These are phyloP conservation scores for Trametes sp. DNA, from an alignment of 1,284 basidiomycete genomes.

Conservation along the genomic window DNA sequence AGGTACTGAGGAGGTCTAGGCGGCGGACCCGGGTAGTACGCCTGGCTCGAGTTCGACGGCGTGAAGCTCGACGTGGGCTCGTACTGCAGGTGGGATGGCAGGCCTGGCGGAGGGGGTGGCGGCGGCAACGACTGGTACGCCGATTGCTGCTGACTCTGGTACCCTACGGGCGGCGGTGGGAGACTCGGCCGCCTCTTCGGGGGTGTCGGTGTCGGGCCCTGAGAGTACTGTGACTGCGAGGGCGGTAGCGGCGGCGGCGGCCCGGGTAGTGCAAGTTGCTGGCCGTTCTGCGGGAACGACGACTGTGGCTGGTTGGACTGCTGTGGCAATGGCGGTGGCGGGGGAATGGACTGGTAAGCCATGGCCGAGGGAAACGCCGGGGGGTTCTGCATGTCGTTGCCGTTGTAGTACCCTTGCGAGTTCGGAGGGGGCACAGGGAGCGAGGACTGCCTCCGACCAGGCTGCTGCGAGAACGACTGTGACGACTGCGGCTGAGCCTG, in stretches of 20 bases:
- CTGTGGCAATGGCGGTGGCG: constrained; percentile 45
- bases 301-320: constrained; percentile 29
- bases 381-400: constrained; percentile 21
- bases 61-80: constrained; percentile 31
- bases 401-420: constrained; percentile 31
- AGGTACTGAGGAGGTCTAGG: constrained; percentile 46
- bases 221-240: constrained; percentile 35
- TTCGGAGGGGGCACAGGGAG: constrained; percentile 33
- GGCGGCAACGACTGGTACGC: constrained; percentile 49
- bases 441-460: constrained; percentile 29
- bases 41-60: constrained; percentile 32
- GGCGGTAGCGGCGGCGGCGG: constrained; percentile 52
- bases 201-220: constrained; percentile 19
- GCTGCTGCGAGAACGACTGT: constrained; percentile 21
- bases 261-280: constrained; percentile 42
- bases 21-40: constrained; percentile 47
- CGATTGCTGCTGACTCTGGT: constrained; percentile 39
- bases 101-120: constrained; percentile 40
- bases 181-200: constrained; percentile 43
- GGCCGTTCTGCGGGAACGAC: constrained; percentile 31
- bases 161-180: constrained; percentile 47
- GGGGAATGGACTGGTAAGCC: constrained; percentile 42
- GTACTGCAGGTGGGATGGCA: constrained; percentile 37
- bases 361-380: constrained; percentile 23
- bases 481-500: constrained; percentile 26